These are phyloP conservation scores for Penicillium canariense DNA, from an alignment of 495 filamentous ascomycete species.

Conservation along the genomic window DNA sequence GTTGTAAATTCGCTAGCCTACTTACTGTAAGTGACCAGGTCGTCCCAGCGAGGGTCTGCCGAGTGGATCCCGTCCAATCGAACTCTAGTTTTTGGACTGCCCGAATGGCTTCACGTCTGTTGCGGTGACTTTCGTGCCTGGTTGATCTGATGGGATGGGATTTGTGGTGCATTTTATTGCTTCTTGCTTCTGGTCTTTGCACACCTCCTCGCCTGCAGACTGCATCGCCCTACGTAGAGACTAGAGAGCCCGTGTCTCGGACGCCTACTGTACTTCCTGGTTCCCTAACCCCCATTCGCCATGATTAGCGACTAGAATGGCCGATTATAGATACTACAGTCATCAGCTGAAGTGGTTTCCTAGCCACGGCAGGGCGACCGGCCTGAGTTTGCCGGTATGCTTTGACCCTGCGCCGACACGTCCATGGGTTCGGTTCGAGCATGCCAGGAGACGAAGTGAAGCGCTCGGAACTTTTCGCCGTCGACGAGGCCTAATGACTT, in stretches of 20 bases:
- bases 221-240: too few species aligned
- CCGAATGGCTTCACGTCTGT: not conserved
- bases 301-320: too few species aligned
- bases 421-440: constrained; percentile 5
- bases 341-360: too few species aligned
- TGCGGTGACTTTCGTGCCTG: not conserved
- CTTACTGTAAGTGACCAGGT: not conserved
- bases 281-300: too few species aligned
- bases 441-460: constrained; percentile 14
- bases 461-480: constrained; percentile 26
- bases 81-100: constrained; percentile 3
- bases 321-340: too few species aligned
- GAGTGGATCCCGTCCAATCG: constrained; percentile 4
- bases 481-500: constrained; percentile 15
- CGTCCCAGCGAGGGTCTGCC: not conserved
- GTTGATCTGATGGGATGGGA: not conserved
- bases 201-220: not conserved
- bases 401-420: constrained; percentile 6
- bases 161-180: too few species aligned
- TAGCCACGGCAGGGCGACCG: too few species aligned
- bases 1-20: too few species aligned
- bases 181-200: too few species aligned
- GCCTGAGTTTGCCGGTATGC: constrained; percentile 10
- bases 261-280: too few species aligned
- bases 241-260: too few species aligned